Conservation (phyloP, 2,329 filamentous ascomycete genomes). For the Rhynchosporium secalis region DNA sequence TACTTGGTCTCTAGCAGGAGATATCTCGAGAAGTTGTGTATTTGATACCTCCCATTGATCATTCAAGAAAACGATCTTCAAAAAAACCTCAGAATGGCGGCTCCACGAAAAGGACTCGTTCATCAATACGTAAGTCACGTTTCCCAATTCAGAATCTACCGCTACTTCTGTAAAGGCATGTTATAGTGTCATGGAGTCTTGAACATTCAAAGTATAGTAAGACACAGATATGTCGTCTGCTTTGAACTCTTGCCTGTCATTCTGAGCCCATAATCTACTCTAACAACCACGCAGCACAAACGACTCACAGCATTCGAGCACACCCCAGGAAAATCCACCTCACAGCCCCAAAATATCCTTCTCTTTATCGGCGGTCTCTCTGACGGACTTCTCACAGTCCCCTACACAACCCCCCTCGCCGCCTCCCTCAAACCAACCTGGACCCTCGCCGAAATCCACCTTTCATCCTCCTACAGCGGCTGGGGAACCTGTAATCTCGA, state of each 20-base stretch:
- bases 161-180: neutral
- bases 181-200: neutral
- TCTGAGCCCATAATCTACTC: neutral
- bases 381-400: conserved; percentile 52
- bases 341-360: conserved; percentile 45
- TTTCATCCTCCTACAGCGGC: conserved; percentile 44
- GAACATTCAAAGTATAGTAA: neutral
- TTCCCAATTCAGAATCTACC: neutral
- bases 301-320: conserved; percentile 41
- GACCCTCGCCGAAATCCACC: conserved; percentile 48
- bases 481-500: conserved; percentile 48
- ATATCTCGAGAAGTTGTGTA: neutral
- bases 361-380: conserved; percentile 56
- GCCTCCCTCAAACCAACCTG: conserved; percentile 42
- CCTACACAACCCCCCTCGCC: conserved; percentile 47
- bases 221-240: neutral
- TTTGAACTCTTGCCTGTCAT: no score
- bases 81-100: conserved; percentile 11
- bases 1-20: neutral
- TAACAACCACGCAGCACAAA: conserved; percentile 26
- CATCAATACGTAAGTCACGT: conserved; percentile 32
- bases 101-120: conserved; percentile 26
- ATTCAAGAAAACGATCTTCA: neutral
- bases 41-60: no score
- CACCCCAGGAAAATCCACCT: conserved; percentile 24